Base-by-base conservation (phyloP, 805 yeast species). In the Isabelozyma gotoi region DNA sequence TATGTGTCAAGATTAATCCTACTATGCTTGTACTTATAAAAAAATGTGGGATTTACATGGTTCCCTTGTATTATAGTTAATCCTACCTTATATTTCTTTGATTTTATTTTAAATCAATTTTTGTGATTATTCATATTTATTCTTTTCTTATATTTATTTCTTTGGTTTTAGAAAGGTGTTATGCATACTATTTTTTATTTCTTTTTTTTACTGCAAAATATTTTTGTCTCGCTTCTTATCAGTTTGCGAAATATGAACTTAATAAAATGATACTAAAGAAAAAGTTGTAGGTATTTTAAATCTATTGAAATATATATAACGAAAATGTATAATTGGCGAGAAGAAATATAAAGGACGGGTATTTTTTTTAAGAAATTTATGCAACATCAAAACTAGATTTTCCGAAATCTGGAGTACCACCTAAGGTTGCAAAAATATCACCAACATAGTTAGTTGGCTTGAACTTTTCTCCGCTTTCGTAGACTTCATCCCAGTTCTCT, bases 341-440 rank as follows among this genome's bases (percentile, higher is more conserved):
- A 7, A 10, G 29, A 24, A 24, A 24, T 24, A n/a, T 24, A 10
- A 24, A 24, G 12, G 29, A n/a, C 8, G 5, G 8, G 29, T 24
- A 10, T 24, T 7, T 24, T 24, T 20, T 24, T 24, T n/a, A n/a
- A 42, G 38, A 19, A 17, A 17, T 14, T 40, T 53, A 62, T 8
- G 64, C 66, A 18, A 61, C 43, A 7, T 40, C 55, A 39, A 63
- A 63, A 27, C 43, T 32, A 0, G 51, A 2, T 55, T 60, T 62
- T 12, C 76, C 76, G 38, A 69, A 68, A 51, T 70, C 65, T 37
- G 70, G 70, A 12, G 53, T 62, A 7, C 73, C 73, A 33, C 73
- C 85, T 41, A 82, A 68, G 35, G 84, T 71, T 40, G 78, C 82
- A 47, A 71, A 76, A 45, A 77, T 68, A 55, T 82, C 87, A 50